A percentile compares a stretch with the other conserved stretches of the same genome.
These are phyloP conservation scores for Penicillium bovifimosum DNA, from an alignment of 495 filamentous ascomycete species.

Conservation along the genomic window DNA sequence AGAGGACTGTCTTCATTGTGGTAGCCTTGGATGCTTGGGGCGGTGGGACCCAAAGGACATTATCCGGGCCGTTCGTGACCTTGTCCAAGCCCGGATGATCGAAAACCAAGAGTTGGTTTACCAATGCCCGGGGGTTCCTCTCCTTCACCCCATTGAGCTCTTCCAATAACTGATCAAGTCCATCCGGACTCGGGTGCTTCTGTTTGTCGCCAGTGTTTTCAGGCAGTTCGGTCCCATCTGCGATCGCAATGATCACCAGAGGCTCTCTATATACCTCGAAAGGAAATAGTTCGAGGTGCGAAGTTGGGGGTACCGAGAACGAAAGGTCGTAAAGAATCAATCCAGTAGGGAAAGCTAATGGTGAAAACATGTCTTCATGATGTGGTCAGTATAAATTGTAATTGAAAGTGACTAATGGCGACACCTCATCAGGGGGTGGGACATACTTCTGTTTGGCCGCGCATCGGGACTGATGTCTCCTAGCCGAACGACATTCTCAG, in stretches of 20 bases:
- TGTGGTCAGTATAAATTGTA: constrained; percentile 23
- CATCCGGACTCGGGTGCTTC: constrained; percentile 33
- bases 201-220: constrained; percentile 28
- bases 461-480: constrained; percentile 87
- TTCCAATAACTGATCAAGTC: constrained; percentile 59
- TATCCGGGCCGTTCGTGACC: constrained; percentile 39
- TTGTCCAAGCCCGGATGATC: constrained; percentile 51
- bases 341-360: constrained; percentile 83
- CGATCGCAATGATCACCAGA: constrained; percentile 71
- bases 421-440: background rate
- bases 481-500: constrained; percentile 78
- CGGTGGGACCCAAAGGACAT: constrained; percentile 67
- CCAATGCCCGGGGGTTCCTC: constrained; percentile 66
- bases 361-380: constrained; percentile 83
- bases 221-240: constrained; percentile 60
- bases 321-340: constrained; percentile 86
- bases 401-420: no score
- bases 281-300: constrained; percentile 71
- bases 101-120: constrained; percentile 75
- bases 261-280: constrained; percentile 83
- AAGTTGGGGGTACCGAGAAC: constrained; percentile 68
- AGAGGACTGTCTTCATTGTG: constrained; percentile 93
- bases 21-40: constrained; percentile 65
- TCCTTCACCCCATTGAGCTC: constrained; percentile 54
- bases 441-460: constrained; percentile 81